Base-by-base conservation (phyloP, 163 green algal genomes). In the Volvox carteri region DNA sequence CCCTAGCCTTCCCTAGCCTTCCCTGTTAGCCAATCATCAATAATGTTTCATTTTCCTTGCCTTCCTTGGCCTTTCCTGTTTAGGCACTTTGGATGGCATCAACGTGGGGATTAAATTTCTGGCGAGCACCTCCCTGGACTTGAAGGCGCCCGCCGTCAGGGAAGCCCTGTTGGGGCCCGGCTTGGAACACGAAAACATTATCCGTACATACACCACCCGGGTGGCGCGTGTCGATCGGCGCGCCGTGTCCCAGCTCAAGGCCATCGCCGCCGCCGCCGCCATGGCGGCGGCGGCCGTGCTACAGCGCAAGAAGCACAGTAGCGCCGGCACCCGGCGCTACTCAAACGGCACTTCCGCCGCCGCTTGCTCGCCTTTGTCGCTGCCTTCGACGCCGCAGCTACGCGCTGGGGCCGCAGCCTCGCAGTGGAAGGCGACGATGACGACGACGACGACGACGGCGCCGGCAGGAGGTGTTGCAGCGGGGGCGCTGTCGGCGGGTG, bases 61-160 rank as follows among this genome's bases (percentile, higher is more conserved):
- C 50, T 58, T 12, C 50, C 50, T 58, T 58, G 50, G 50, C 50
- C 50, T 58, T n/a, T 19, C 54, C 54, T 65, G 54, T 28, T 65
- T 72, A 87, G 83, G 68, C 50, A 37, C 23, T 18, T 62, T 75
- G 83, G 83, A 88, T 18, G 68, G 48, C 28, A 35, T 81, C 1
- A 67, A 48, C 8, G 83, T 88, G 35, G 83, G 35, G 4, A 74
- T 88, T 70, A 88, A 88, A 48, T 88, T 88, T 67, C 46, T 88
- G 11, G 68, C 83, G 2, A 74, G 65, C 44, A 58, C 83, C 25
- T 74, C 68, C 50, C 83, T 88, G 12, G 83, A 88, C 50, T 48
- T 88, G 5, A 74, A 33, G 16, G 50, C 83, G 14, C 83, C 83
- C 23, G 83, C 83, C 25, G 67, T 88, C 3, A 73, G 60, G 68